Conservation (phyloP, 2,329 filamentous ascomycete genomes). For the Helminthosporium solani region DNA sequence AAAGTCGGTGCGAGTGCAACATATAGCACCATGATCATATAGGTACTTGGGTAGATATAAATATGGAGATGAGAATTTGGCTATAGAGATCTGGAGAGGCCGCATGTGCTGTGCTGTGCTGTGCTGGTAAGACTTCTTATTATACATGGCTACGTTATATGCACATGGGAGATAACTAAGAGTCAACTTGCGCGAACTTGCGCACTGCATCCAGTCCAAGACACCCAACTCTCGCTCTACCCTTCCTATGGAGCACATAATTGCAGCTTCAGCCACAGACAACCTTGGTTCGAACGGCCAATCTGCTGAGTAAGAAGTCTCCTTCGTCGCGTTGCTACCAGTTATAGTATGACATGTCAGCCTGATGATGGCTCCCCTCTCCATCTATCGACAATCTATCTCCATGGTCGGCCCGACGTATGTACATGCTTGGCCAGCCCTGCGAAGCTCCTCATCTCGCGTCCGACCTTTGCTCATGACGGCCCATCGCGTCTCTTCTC, state of each 20-base stretch:
- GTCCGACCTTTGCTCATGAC: constrained; percentile 4
- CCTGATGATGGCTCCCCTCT: too few relatives aligned
- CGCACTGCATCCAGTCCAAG: neutral
- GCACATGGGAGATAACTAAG: neutral
- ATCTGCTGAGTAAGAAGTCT: too few relatives aligned
- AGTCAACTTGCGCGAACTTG: neutral
- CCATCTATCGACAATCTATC: too few relatives aligned
- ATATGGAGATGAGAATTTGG: neutral
- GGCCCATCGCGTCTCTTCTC: constrained; percentile 3
- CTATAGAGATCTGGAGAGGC: neutral
- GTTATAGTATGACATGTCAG: too few relatives aligned
- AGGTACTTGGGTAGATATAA: too few relatives aligned
- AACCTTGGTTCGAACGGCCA: too few relatives aligned
- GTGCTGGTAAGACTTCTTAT: neutral
- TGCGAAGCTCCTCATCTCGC: constrained; percentile 11
- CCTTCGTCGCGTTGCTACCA: too few relatives aligned
- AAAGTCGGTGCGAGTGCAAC: neutral
- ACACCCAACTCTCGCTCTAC: too few relatives aligned
- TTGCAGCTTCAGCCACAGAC: neutral
- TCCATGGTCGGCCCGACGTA: constrained; percentile 4
- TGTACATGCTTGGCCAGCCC: constrained; percentile 11
- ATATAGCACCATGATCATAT: neutral
- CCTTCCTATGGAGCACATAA: too few relatives aligned
- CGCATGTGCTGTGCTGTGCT: too few relatives aligned
- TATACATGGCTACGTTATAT: neutral